A percentile compares a stretch with the other conserved stretches of the same genome.
phyloP scores from a whole-genome alignment of 1,284 basidiomycete genomes.

The Boletus hoseneyae region DNA sequence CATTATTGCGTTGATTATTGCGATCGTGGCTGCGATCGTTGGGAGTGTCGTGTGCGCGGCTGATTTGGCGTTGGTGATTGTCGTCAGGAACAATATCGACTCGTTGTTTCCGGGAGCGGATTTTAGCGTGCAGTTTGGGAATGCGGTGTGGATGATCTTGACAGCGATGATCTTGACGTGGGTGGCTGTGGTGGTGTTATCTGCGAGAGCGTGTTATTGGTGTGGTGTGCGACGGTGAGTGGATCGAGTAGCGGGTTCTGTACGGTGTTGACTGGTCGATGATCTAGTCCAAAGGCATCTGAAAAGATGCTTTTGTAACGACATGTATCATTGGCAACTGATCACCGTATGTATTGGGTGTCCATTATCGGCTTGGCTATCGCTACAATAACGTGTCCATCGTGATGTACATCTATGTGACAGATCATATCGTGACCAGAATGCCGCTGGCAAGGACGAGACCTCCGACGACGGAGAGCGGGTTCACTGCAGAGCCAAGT shows the following conservation, averaged over 20 bases:
- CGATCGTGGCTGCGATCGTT: constrained; percentile 53
- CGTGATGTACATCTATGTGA: constrained; percentile 5
- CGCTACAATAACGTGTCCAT: constrained; percentile 19
- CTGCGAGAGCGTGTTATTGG: constrained; percentile 62
- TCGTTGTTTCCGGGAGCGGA: constrained; percentile 37
- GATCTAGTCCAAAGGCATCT: constrained; percentile 12
- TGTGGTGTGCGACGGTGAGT: constrained; percentile 52
- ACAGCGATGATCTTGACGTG: constrained; percentile 53
- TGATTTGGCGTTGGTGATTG: constrained; percentile 58
- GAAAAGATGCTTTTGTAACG: constrained; percentile 6
- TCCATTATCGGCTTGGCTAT: constrained; percentile 14
- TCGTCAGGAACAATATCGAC: constrained; percentile 44
- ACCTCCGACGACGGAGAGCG: constrained; percentile 21
- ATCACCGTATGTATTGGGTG: not conserved
- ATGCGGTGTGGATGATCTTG: constrained; percentile 68
- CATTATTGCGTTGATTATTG: constrained; percentile 56
- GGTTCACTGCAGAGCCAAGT: constrained; percentile 13
- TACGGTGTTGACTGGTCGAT: constrained; percentile 9
- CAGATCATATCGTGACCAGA: constrained; percentile 17
- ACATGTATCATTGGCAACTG: too few relatives aligned
- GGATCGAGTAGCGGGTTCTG: not conserved
- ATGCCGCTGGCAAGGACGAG: constrained; percentile 21
- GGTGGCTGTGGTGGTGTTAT: constrained; percentile 56
- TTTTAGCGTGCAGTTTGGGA: constrained; percentile 57
- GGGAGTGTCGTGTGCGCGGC: constrained; percentile 53